Percentiles rank a stretch among this genome's conserved stretches.
phyloP scores from a whole-genome alignment of 768 basidiomycete species.

The Omphalotus guepiniiformis region DNA sequence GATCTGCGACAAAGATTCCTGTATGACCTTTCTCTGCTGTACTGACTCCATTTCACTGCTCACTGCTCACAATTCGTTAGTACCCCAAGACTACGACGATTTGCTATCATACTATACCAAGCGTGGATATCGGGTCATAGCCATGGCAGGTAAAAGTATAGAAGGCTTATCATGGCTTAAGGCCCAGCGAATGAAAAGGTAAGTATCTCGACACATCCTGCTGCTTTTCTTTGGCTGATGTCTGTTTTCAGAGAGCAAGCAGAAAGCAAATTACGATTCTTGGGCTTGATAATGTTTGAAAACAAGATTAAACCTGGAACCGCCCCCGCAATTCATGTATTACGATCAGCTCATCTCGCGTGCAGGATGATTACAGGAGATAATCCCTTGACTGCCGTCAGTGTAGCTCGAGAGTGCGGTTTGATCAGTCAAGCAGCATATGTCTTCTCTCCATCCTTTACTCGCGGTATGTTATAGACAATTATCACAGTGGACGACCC shows the following conservation, averaged over 20 bases:
- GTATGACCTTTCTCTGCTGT: conserved; percentile 44
- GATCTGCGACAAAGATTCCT: conserved; percentile 89
- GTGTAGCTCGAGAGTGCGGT: conserved; percentile 91
- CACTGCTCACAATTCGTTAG: conserved; percentile 44
- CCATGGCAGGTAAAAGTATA: conserved; percentile 94
- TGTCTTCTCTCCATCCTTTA: conserved; percentile 81
- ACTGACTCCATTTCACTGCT: conserved; percentile 9
- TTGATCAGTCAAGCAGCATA: conserved; percentile 85
- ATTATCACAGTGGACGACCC: background rate
- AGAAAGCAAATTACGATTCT: conserved; percentile 83
- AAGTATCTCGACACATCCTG: conserved; percentile 15
- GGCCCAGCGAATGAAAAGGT: conserved; percentile 96
- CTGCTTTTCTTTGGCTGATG: background rate
- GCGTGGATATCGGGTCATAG: conserved; percentile 96
- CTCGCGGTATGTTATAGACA: conserved; percentile 46
- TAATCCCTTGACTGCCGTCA: conserved; percentile 93
- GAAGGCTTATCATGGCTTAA: conserved; percentile 95
- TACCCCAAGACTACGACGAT: conserved; percentile 95
- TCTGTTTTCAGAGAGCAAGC: conserved; percentile 76
- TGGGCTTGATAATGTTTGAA: conserved; percentile 96
- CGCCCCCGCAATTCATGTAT: conserved; percentile 80
- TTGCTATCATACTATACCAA: conserved; percentile 95
- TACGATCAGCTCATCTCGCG: conserved; percentile 86
- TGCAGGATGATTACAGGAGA: conserved; percentile 99
- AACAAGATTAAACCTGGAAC: conserved; percentile 96